Evolutionary conservation across 768 basidiomycete species (phyloP), one percentile per base, ranked within the genome.

Genomic region (Dentipellis sp.): DNA sequence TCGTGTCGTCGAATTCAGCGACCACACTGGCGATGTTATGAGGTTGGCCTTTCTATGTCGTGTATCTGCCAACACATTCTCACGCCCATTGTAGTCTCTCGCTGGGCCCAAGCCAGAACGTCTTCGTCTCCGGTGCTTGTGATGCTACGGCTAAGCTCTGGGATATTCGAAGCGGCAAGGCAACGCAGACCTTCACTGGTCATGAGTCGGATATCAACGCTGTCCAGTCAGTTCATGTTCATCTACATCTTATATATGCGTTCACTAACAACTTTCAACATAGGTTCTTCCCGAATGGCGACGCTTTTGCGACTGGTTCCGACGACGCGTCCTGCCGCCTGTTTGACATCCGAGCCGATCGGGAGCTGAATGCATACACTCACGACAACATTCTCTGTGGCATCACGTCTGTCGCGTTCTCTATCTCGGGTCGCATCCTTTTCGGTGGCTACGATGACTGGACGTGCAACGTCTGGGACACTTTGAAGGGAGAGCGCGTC

Each of bases 401-500:
- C 60, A 97, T 99, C 72, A 99, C 95, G 12, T 97, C 94, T 4
- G 97, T 99, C 62, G 95, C 94, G 12, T 99, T 99, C 77, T 98
- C 95, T 4, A 91, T 92, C 63, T 97, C 94, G 23, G 95, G 95
- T 38, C 89, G 95, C 58, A 91, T 99, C 64, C 78, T 99, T 39
- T 99, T 99, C 63, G 95, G 97, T 61, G 95, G 95, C 42, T 99
- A 99, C 69, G 95, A 99, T 71, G 95, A 99, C 68, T 98, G 97
- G 91, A 98, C 97, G 63, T 94, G 93, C 77, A 99, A 99, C 68
- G 95, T 98, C 52, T 99, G 95, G 95, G 95, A 99, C 69, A 97
- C 94, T 29, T 78, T 99, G 66, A 97, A 95, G 72, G 97, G 97
- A 55, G 95, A 98, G 71, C 89, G 95, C 55, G 94, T 99, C 40